Conservation (phyloP, 2,329 filamentous ascomycete species). For the Scytalidium lignicola region DNA sequence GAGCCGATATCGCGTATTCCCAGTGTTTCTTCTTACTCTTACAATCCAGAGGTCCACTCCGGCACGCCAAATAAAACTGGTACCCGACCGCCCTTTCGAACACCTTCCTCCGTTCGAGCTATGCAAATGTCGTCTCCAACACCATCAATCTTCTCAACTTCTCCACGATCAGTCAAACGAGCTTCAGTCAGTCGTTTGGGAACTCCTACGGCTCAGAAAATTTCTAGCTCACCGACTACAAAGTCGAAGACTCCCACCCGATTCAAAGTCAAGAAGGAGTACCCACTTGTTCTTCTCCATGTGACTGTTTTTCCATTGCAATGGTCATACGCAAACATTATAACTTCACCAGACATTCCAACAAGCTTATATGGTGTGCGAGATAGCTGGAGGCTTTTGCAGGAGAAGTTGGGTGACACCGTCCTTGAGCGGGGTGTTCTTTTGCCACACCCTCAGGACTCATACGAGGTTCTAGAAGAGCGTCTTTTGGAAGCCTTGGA, state of each 20-base stretch:
- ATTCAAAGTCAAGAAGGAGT: constrained; percentile 50
- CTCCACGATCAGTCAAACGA: constrained; percentile 49
- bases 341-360: constrained; percentile 42
- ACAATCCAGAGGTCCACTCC: constrained; percentile 23
- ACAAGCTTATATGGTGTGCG: constrained; percentile 46
- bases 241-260: constrained; percentile 45
- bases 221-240: constrained; percentile 13
- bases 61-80: constrained; percentile 47
- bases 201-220: constrained; percentile 38
- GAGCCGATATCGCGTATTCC: constrained; percentile 43
- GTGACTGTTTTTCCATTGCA: constrained; percentile 69
- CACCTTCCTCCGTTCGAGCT: constrained; percentile 63
- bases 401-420: constrained; percentile 67
- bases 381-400: constrained; percentile 61
- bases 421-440: constrained; percentile 69
- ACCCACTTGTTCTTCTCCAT: constrained; percentile 72
- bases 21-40: constrained; percentile 25
- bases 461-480: constrained; percentile 77
- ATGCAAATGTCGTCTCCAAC: constrained; percentile 68
- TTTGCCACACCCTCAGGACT: constrained; percentile 71
- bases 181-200: constrained; percentile 51
- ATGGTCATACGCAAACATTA: constrained; percentile 56
- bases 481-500: constrained; percentile 70
- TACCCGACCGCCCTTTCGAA: constrained; percentile 60
- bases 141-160: constrained; percentile 49